These are phyloP conservation scores for Trypanosoma melophagium DNA, from an alignment of 208 protist genomes.

Conservation along the genomic window DNA sequence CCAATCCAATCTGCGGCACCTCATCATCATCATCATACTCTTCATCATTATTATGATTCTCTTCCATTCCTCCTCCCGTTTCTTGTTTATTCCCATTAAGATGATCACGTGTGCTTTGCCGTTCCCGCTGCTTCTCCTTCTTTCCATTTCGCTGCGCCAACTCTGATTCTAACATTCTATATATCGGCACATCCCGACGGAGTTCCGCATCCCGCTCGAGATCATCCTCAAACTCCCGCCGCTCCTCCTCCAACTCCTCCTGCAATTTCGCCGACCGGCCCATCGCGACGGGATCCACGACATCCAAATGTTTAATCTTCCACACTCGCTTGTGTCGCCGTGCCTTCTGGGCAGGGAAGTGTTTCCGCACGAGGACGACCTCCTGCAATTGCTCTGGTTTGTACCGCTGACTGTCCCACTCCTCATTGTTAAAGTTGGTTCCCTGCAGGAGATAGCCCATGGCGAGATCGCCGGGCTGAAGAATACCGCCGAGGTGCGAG, in stretches of 20 bases:
- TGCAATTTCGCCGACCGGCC: slow-evolving; percentile 8
- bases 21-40: slow-evolving; percentile 56
- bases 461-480: slow-evolving; percentile 94
- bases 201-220: slow-evolving; percentile 82
- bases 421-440: slow-evolving; percentile 91
- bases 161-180: slow-evolving; percentile 64
- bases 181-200: slow-evolving; percentile 81
- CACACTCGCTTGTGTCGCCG: slow-evolving; percentile 69
- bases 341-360: slow-evolving; percentile 82
- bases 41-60: slow-evolving; percentile 31
- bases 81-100: neutral
- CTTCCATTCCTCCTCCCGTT: slow-evolving; percentile 8
- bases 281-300: slow-evolving; percentile 47
- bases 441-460: slow-evolving; percentile 93
- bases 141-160: slow-evolving; percentile 31
- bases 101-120: neutral
- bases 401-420: slow-evolving; percentile 75
- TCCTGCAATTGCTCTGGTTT: slow-evolving; percentile 82
- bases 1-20: slow-evolving; percentile 56
- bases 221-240: slow-evolving; percentile 83
- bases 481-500: slow-evolving; percentile 93
- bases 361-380: slow-evolving; percentile 93
- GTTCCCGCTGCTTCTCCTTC: neutral
- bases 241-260: slow-evolving; percentile 30
- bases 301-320: slow-evolving; percentile 83